Conservation (phyloP, 2,329 filamentous ascomycete species). For the Xylariaceae sp. region DNA sequence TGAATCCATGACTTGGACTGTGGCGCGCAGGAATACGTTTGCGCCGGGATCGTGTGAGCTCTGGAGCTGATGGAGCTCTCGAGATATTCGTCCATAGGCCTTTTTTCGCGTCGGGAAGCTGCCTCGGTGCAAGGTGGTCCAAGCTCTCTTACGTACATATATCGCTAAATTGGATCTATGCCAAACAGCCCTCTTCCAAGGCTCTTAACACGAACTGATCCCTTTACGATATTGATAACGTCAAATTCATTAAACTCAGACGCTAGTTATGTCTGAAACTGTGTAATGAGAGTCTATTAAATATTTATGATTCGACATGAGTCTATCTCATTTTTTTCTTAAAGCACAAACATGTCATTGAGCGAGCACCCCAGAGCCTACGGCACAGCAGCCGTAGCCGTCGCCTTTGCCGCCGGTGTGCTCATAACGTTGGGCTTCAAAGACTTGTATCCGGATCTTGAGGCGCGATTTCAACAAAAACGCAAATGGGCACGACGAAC, state of each 20-base stretch:
- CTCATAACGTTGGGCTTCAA: slow-evolving; percentile 78
- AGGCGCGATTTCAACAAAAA: slow-evolving; percentile 64
- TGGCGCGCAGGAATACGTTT: slow-evolving; percentile 26
- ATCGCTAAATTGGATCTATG: neutral
- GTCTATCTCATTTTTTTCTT: neutral
- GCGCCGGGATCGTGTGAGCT: slow-evolving; percentile 28
- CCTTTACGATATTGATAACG: too few species aligned
- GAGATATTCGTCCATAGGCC: neutral
- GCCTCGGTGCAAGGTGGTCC: neutral
- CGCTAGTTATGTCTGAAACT: too few species aligned
- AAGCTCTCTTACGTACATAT: slow-evolving; percentile 8
- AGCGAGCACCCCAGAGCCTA: slow-evolving; percentile 67
- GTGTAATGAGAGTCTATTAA: too few species aligned
- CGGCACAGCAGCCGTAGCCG: slow-evolving; percentile 68
- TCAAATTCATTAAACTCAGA: slow-evolving; percentile 3
- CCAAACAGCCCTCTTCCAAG: too few species aligned
- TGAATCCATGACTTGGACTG: slow-evolving; percentile 71
- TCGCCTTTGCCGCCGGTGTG: slow-evolving; percentile 79
- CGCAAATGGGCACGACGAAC: slow-evolving; percentile 39
- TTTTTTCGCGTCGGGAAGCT: neutral
- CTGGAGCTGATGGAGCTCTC: slow-evolving; percentile 10
- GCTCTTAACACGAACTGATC: neutral
- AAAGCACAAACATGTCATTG: slow-evolving; percentile 57
- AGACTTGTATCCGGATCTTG: slow-evolving; percentile 78
- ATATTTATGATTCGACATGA: slow-evolving; percentile 3